A percentile compares a stretch with the other conserved stretches of the same genome.
Conservation (phyloP, 768 basidiomycete genomes). For the Calocera viscosa region DNA sequence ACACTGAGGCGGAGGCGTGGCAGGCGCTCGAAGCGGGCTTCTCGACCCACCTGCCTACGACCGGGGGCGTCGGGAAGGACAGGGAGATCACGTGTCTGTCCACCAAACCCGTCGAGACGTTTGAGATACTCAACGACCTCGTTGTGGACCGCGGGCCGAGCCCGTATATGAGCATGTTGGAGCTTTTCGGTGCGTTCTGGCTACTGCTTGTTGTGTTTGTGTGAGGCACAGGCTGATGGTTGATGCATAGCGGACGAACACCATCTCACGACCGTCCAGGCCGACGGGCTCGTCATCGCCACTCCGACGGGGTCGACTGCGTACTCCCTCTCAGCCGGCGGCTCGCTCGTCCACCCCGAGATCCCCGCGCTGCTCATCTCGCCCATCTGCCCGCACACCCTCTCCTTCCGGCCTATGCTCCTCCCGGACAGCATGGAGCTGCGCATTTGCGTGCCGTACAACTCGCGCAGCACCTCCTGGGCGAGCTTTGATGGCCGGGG, state of each 20-base stretch:
- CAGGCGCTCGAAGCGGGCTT: constrained; percentile 30
- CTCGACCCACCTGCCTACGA: constrained; percentile 1
- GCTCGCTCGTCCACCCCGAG: constrained; percentile 93
- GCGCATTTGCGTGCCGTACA: constrained; percentile 97
- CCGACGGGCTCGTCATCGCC: constrained; percentile 85
- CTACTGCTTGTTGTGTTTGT: neutral
- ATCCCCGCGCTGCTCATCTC: constrained; percentile 94
- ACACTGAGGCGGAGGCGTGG: constrained; percentile 51
- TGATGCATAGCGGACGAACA: constrained; percentile 74
- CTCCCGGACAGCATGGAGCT: constrained; percentile 97
- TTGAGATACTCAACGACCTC: constrained; percentile 93
- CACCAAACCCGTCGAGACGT: constrained; percentile 86
- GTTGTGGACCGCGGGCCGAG: constrained; percentile 97
- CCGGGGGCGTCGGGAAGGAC: constrained; percentile 44
- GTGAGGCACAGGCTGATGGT: constrained; percentile 16
- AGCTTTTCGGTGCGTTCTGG: constrained; percentile 72
- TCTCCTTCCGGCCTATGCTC: constrained; percentile 97
- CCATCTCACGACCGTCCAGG: constrained; percentile 98
- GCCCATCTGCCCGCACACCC: constrained; percentile 94
- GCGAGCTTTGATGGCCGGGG: constrained; percentile 97
- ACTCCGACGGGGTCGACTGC: constrained; percentile 98
- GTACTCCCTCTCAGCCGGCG: constrained; percentile 95
- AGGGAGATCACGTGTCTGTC: constrained; percentile 98
- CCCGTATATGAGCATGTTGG: constrained; percentile 89
- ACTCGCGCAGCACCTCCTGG: constrained; percentile 97